These are phyloP conservation scores for Penicillium bovifimosum DNA, from an alignment of 495 filamentous ascomycete species.

Conservation along the genomic window DNA sequence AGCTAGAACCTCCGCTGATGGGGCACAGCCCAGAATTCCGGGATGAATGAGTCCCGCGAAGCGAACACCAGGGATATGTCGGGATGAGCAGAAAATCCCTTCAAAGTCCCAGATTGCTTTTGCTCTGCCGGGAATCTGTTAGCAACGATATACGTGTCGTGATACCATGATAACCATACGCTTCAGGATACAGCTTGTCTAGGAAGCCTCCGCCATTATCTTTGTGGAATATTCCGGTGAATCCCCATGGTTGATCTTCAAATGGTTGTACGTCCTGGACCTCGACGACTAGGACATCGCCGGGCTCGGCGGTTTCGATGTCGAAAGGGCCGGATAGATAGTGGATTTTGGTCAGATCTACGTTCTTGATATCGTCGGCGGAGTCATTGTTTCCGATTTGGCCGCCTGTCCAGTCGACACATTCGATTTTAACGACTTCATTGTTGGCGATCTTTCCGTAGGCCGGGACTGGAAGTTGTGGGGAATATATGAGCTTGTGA, in stretches of 20 bases:
- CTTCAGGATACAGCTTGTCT: slow-evolving; percentile 82
- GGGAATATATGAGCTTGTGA: not conserved
- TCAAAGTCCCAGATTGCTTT: slow-evolving; percentile 99
- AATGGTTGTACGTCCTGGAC: slow-evolving; percentile 96
- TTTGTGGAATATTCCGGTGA: slow-evolving; percentile 78
- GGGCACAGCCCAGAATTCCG: slow-evolving; percentile 88
- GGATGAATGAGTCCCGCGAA: slow-evolving; percentile 94
- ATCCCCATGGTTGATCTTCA: slow-evolving; percentile 84
- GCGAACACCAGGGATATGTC: slow-evolving; percentile 84
- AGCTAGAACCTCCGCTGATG: slow-evolving; percentile 60
- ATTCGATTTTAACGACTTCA: slow-evolving; percentile 94
- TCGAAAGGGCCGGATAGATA: slow-evolving; percentile 92
- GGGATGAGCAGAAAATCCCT: slow-evolving; percentile 85
- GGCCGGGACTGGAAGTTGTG: slow-evolving; percentile 59
- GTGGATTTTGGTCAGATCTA: slow-evolving; percentile 80
- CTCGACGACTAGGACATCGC: slow-evolving; percentile 82
- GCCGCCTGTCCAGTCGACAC: slow-evolving; percentile 82
- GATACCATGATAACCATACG: slow-evolving; percentile 40
- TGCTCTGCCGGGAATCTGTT: slow-evolving; percentile 42
- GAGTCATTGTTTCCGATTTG: slow-evolving; percentile 87
- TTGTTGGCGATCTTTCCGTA: slow-evolving; percentile 71
- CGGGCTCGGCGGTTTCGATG: slow-evolving; percentile 77
- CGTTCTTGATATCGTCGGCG: slow-evolving; percentile 80
- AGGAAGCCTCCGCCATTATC: slow-evolving; percentile 88
- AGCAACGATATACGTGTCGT: not conserved